phyloP scores from a whole-genome alignment of 345 rosid genomes.

The Murraya paniculata region DNA sequence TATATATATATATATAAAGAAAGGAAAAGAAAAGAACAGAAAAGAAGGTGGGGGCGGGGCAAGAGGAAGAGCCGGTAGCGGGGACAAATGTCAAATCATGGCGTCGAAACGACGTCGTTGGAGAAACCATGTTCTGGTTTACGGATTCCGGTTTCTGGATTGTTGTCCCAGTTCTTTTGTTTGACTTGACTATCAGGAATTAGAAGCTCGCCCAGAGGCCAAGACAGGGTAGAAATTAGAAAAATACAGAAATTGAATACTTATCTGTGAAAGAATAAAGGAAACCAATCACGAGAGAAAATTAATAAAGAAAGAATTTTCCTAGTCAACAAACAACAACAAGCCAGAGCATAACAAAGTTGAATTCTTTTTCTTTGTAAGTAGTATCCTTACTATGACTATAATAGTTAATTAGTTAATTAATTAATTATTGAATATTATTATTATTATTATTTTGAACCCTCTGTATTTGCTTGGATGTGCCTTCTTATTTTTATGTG shows the following conservation, averaged over 20 bases:
- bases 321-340: conserved; percentile 64
- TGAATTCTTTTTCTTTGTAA: conserved; percentile 27
- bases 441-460: conserved; percentile 2
- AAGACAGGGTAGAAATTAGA: not conserved
- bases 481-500: conserved; percentile 18
- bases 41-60: no score
- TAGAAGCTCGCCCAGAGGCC: not conserved
- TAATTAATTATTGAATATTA: not conserved
- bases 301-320: not conserved
- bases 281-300: conserved; percentile 8
- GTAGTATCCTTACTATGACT: conserved; percentile 22
- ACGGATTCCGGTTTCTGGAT: conserved; percentile 7
- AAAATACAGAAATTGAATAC: not conserved
- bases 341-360: conserved; percentile 28
- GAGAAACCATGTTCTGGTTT: not conserved
- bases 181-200: conserved; percentile 5
- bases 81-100: not conserved
- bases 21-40: not conserved
- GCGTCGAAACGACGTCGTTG: not conserved
- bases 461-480: conserved; percentile 16
- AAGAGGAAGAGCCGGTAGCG: no score
- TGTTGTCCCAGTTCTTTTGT: not conserved
- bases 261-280: not conserved
- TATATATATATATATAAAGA: no score
- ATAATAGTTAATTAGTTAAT: conserved; percentile 2